Conservation (phyloP, 2,329 filamentous ascomycete species). For the Nemania serpens region DNA sequence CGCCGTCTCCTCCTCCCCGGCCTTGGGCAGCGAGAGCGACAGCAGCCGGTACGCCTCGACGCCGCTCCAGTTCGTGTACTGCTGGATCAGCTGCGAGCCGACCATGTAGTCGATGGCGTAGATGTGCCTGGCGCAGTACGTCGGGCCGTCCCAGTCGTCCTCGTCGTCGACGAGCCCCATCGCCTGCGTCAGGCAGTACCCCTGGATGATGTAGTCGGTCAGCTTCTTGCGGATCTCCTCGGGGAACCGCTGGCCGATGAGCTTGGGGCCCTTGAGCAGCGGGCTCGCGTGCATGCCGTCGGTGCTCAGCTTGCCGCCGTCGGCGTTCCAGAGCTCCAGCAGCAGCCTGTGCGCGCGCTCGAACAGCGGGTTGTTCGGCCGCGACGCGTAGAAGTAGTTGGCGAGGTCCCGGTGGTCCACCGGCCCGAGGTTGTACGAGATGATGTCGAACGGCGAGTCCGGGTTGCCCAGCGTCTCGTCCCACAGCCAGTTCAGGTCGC, state of each 20-base stretch:
- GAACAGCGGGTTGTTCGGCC: slow-evolving; percentile 52
- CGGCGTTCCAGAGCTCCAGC: slow-evolving; percentile 54
- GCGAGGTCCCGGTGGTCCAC: slow-evolving; percentile 45
- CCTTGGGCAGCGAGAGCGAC: slow-evolving; percentile 47
- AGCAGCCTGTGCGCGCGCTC: slow-evolving; percentile 52
- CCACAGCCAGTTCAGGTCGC: slow-evolving; percentile 61
- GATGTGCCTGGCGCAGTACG: slow-evolving; percentile 53
- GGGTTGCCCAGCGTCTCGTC: slow-evolving; percentile 52
- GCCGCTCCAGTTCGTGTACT: slow-evolving; percentile 57
- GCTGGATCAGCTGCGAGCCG: slow-evolving; percentile 57
- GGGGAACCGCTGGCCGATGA: slow-evolving; percentile 44
- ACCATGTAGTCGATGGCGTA: slow-evolving; percentile 56
- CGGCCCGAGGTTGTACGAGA: slow-evolving; percentile 51
- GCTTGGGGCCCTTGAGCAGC: slow-evolving; percentile 51
- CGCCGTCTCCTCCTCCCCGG: slow-evolving; percentile 46
- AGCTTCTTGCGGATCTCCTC: slow-evolving; percentile 50
- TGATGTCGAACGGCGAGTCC: slow-evolving; percentile 51
- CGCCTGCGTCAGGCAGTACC: slow-evolving; percentile 56
- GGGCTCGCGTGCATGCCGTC: slow-evolving; percentile 55
- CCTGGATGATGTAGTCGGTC: slow-evolving; percentile 63
- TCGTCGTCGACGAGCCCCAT: slow-evolving; percentile 57
- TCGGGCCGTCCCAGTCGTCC: slow-evolving; percentile 58
- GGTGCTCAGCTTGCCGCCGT: slow-evolving; percentile 51
- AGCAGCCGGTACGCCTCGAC: slow-evolving; percentile 55
- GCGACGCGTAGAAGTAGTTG: slow-evolving; percentile 55